Evolutionary conservation across 257 asterid species (phyloP).

Genomic region (Nicotiana undulata): DNA sequence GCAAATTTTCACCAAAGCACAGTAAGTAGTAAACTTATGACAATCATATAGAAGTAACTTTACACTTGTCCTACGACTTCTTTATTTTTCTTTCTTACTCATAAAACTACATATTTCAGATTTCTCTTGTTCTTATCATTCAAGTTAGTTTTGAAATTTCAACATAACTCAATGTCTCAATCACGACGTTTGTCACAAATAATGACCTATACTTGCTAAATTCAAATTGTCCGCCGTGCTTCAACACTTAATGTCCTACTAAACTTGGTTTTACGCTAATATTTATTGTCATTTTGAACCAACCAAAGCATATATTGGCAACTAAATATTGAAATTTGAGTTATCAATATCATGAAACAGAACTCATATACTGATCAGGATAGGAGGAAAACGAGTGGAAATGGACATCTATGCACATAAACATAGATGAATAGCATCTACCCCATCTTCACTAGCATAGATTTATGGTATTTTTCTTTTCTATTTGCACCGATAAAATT

Average conservation of each 20-base stretch:
- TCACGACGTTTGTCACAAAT: background rate
- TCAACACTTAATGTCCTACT: background rate
- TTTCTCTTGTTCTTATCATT: background rate
- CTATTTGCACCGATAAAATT: background rate
- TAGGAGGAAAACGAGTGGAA: background rate
- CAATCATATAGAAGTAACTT: background rate
- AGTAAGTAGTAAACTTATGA: background rate
- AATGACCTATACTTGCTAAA: background rate
- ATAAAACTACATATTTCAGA: background rate
- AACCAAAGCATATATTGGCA: background rate
- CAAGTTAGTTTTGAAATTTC: background rate
- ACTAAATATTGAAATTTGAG: background rate
- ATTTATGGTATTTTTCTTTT: background rate
- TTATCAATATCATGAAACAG: background rate
- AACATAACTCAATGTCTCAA: background rate
- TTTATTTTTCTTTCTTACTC: background rate
- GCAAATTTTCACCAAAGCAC: constrained; percentile 21
- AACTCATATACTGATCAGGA: background rate
- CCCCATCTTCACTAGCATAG: background rate
- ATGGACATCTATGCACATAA: background rate
- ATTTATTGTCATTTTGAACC: background rate
- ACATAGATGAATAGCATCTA: background rate
- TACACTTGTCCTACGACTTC: background rate
- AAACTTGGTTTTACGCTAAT: background rate
- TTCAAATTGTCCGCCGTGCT: background rate